phyloP scores from a whole-genome alignment of 2,329 filamentous ascomycete species.

The Zarea fungicola region DNA sequence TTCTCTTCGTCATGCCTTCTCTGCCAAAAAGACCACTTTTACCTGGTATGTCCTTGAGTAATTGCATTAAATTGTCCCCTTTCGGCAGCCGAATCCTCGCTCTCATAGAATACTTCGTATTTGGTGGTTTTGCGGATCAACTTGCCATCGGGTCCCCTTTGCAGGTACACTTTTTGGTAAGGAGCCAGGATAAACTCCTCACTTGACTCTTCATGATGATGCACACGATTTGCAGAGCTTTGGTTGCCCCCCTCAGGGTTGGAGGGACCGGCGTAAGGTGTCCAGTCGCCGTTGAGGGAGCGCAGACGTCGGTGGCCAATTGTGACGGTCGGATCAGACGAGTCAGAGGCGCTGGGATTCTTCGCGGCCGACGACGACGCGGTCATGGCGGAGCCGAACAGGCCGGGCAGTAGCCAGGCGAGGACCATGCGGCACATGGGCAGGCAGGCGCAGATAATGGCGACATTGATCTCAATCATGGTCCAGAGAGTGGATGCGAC shows the following conservation, averaged over 20 bases:
- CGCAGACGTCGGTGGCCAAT: constrained; percentile 17
- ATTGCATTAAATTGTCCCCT: not conserved
- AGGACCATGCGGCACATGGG: constrained; percentile 37
- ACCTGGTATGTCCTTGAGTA: not conserved
- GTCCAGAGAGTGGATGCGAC: constrained; percentile 35
- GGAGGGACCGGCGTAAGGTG: constrained; percentile 27
- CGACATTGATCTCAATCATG: constrained; percentile 34
- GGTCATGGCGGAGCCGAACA: constrained; percentile 23
- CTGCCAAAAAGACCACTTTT: too few species aligned
- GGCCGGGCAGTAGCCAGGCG: constrained; percentile 29
- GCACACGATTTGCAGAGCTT: constrained; percentile 24
- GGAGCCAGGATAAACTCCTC: constrained; percentile 30
- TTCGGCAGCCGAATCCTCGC: not conserved
- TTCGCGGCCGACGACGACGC: constrained; percentile 12
- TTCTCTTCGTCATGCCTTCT: too few species aligned
- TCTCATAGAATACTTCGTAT: constrained; percentile 32
- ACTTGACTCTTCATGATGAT: constrained; percentile 25
- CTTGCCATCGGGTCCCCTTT: constrained; percentile 18
- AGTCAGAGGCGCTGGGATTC: constrained; percentile 5
- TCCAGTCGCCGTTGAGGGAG: constrained; percentile 25
- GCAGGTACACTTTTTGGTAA: constrained; percentile 13
- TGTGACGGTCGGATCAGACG: constrained; percentile 17
- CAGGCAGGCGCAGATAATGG: constrained; percentile 35
- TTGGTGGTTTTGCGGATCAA: constrained; percentile 32
- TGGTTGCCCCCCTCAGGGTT: constrained; percentile 23